Conservation (phyloP, 257 asterid species). For the Nemophila menziesii region DNA sequence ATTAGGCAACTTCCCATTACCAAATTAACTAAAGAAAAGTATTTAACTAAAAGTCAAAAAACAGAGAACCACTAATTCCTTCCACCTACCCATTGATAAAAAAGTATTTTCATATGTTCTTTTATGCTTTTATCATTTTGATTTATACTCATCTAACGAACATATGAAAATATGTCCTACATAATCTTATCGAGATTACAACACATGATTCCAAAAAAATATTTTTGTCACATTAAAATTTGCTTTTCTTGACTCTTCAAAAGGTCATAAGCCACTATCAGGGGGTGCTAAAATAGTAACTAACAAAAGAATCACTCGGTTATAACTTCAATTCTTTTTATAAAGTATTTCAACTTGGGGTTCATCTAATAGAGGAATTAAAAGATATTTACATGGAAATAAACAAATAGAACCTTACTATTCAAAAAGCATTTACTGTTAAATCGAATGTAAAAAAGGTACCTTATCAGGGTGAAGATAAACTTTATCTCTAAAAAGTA, state of each 20-base stretch:
- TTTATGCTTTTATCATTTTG: not conserved
- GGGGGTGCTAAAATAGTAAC: no score
- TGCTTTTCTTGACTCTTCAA: not conserved
- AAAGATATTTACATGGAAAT: no score
- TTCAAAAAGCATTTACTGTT: no score
- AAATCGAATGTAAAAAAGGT: not conserved
- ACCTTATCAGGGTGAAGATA: slow-evolving; percentile 91
- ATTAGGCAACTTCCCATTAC: not conserved
- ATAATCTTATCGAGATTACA: no score
- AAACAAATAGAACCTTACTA: not conserved
- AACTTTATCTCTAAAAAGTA: slow-evolving; percentile 77
- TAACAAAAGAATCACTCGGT: no score
- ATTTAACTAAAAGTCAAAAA: no score
- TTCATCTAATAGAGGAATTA: no score
- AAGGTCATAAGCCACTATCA: not conserved
- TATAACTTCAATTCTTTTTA: no score
- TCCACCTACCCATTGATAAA: not conserved
- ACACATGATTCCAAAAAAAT: no score
- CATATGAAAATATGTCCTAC: not conserved
- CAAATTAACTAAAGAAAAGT: no score
- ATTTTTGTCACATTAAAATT: no score
- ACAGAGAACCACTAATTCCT: not conserved
- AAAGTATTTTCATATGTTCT: not conserved
- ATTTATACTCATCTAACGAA: not conserved
- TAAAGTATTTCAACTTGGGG: no score